phyloP scores from a whole-genome alignment of 345 rosid species.

The Syzygium jambos region DNA sequence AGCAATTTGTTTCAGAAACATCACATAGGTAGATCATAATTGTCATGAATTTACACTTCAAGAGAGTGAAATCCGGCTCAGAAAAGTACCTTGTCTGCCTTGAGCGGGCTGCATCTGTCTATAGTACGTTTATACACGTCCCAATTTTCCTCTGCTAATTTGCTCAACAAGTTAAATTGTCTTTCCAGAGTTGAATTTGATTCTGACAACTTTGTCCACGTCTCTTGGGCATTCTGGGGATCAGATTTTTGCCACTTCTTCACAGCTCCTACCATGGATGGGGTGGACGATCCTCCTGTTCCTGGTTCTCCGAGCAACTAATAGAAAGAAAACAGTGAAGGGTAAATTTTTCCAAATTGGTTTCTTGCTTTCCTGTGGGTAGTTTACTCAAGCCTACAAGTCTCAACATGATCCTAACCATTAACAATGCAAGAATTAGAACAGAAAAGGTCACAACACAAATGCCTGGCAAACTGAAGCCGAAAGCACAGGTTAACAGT shows the following conservation, averaged over 20 bases:
- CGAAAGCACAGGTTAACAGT: background rate
- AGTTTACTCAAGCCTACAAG: background rate
- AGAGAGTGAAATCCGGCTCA: background rate
- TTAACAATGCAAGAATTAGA: background rate
- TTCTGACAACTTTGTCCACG: constrained; percentile 70
- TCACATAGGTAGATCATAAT: background rate
- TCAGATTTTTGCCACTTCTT: constrained; percentile 91
- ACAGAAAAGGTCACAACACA: background rate
- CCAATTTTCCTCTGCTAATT: constrained; percentile 72
- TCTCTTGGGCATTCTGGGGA: constrained; percentile 69
- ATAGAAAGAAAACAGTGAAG: constrained; percentile 6
- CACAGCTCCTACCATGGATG: constrained; percentile 98
- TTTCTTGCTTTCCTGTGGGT: background rate
- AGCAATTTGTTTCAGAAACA: background rate
- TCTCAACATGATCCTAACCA: background rate
- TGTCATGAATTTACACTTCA: background rate
- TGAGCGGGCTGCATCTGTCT: constrained; percentile 57
- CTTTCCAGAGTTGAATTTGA: constrained; percentile 69
- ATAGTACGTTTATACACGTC: constrained; percentile 46
- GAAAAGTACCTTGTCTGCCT: constrained; percentile 54
- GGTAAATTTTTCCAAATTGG: background rate
- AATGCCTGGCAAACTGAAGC: background rate
- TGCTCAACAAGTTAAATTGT: constrained; percentile 50
- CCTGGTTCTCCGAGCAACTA: constrained; percentile 96
- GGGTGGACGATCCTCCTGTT: constrained; percentile 93